A percentile compares a stretch with the other conserved stretches of the same genome.
These are phyloP conservation scores for Pseudozyma sp. DNA, from an alignment of 1,284 basidiomycete genomes.

Conservation along the genomic window DNA sequence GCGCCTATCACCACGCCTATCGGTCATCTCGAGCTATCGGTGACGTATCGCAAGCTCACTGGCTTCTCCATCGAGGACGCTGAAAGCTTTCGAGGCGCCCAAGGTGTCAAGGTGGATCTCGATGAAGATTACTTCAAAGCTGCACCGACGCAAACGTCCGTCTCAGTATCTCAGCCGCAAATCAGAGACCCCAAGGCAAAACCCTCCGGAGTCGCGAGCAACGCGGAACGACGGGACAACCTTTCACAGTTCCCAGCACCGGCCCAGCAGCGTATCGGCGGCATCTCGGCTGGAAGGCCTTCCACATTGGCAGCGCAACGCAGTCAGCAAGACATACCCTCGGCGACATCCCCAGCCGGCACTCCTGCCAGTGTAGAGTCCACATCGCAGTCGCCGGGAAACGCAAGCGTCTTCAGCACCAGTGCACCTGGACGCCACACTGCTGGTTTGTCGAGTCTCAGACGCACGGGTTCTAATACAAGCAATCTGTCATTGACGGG, in stretches of 20 bases:
- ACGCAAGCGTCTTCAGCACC: conserved; percentile 54
- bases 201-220: neutral
- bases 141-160: neutral
- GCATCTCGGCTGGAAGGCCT: conserved; percentile 42
- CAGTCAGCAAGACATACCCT: conserved; percentile 6
- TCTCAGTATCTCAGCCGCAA: neutral
- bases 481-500: conserved; percentile 27
- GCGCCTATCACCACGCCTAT: conserved; percentile 33
- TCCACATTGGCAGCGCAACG: conserved; percentile 23
- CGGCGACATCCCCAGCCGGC: neutral
- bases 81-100: conserved; percentile 19
- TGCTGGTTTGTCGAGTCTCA: conserved; percentile 57
- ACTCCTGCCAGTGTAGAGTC: conserved; percentile 1
- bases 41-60: conserved; percentile 46
- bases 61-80: conserved; percentile 50
- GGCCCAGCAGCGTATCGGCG: conserved; percentile 33
- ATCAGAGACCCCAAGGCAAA: too few relatives aligned
- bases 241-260: conserved; percentile 1
- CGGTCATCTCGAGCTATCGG: conserved; percentile 41
- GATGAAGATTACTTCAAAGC: conserved; percentile 60
- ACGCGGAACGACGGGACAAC: neutral
- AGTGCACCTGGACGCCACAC: conserved; percentile 44
- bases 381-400: conserved; percentile 39
- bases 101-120: conserved; percentile 42
- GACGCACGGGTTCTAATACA: conserved; percentile 41